Evolutionary conservation across 2,329 filamentous ascomycete species (phyloP).

Genomic region (Endocalyx cinctus): DNA sequence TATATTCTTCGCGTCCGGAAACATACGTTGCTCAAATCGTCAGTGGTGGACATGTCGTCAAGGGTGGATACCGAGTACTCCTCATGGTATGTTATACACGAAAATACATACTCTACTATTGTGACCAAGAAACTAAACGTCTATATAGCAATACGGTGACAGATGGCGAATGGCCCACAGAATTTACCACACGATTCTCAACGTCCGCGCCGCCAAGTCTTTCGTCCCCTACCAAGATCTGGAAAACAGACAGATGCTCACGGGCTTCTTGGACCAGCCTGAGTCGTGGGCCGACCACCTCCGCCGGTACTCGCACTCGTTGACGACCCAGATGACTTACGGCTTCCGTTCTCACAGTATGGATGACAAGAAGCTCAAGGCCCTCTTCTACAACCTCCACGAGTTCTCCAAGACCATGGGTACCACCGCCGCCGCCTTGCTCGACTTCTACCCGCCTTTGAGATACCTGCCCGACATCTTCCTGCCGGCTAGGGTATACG

Average conservation of each 20-base stretch:
- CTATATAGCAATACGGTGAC: slow-evolving; percentile 26
- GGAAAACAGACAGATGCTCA: slow-evolving; percentile 42
- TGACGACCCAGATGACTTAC: slow-evolving; percentile 46
- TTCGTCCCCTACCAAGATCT: slow-evolving; percentile 54
- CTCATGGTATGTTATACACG: slow-evolving; percentile 12
- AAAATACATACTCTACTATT: too few species aligned
- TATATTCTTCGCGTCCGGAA: slow-evolving; percentile 17
- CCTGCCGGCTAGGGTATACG: slow-evolving; percentile 9
- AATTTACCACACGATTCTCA: slow-evolving; percentile 41
- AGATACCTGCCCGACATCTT: slow-evolving; percentile 12
- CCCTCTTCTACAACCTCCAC: slow-evolving; percentile 16
- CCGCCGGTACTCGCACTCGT: slow-evolving; percentile 41
- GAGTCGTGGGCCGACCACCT: slow-evolving; percentile 38
- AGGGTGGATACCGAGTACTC: slow-evolving; percentile 14
- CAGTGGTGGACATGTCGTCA: slow-evolving; percentile 14
- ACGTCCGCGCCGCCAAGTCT: slow-evolving; percentile 37
- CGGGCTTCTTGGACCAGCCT: slow-evolving; percentile 38
- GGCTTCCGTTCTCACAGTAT: slow-evolving; percentile 37
- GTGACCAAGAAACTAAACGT: slow-evolving; percentile 9
- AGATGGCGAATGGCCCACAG: slow-evolving; percentile 31
- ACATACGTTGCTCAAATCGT: slow-evolving; percentile 17
- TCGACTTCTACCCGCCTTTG: slow-evolving; percentile 16
- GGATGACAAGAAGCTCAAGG: slow-evolving; percentile 31
- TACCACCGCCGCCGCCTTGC: slow-evolving; percentile 13
- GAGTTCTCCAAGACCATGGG: slow-evolving; percentile 19